phyloP scores from a whole-genome alignment of 2,329 filamentous ascomycete species.

The Aspergillus clavatus region DNA sequence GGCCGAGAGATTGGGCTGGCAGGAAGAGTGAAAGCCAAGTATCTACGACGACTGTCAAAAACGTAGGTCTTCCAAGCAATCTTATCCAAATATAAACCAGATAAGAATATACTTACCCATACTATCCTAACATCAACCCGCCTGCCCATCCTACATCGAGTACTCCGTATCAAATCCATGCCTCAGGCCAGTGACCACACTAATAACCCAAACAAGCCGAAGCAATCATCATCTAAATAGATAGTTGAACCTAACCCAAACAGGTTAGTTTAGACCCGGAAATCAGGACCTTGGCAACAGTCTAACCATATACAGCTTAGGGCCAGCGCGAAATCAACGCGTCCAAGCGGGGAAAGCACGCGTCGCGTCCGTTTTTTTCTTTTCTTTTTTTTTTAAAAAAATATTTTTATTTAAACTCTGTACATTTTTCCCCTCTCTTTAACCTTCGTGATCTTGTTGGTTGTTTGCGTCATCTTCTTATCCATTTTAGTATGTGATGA shows the following conservation, averaged over 20 bases:
- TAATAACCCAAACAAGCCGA: no score
- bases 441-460: neutral
- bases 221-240: no score
- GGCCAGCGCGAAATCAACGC: conserved; percentile 15
- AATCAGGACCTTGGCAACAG: neutral
- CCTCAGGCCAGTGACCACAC: no score
- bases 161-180: no score
- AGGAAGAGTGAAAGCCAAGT: conserved; percentile 16
- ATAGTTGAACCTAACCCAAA: neutral
- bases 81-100: no score
- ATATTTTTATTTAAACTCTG: no score
- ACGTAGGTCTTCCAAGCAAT: no score
- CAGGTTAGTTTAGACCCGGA: neutral
- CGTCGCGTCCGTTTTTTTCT: conserved; percentile 10
- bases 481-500: no score
- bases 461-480: no score
- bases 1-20: conserved; percentile 14
- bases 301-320: conserved; percentile 3
- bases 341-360: conserved; percentile 1
- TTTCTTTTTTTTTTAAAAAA: conserved; percentile 2
- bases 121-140: no score
- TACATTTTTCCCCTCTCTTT: neutral
- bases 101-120: no score
- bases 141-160: no score
- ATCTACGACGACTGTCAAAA: neutral